phyloP scores from a whole-genome alignment of 2,329 filamentous ascomycete species.

The Ambrosiella xylebori region DNA sequence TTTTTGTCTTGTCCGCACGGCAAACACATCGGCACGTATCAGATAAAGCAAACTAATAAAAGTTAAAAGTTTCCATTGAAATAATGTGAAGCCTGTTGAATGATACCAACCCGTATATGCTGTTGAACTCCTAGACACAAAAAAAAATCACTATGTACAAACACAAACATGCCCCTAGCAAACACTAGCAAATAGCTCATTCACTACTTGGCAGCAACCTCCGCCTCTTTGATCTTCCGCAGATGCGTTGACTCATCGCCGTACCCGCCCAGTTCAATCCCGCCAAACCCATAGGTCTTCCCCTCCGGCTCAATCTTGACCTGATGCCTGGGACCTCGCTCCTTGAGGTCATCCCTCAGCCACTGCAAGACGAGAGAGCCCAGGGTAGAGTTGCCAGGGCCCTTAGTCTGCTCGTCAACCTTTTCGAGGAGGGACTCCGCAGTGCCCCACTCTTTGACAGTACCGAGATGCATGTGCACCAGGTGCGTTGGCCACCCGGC shows the following conservation, averaged over 20 bases:
- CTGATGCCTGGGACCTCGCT: conserved; percentile 58
- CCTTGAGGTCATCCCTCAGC: conserved; percentile 64
- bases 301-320: conserved; percentile 40
- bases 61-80: too few species aligned
- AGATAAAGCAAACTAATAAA: too few species aligned
- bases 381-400: conserved; percentile 58
- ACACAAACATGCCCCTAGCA: too few species aligned
- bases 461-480: conserved; percentile 85
- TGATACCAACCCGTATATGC: too few species aligned
- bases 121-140: too few species aligned
- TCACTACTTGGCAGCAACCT: background rate
- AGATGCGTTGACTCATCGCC: conserved; percentile 31
- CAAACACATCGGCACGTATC: too few species aligned
- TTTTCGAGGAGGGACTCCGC: conserved; percentile 50
- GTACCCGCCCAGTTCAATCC: conserved; percentile 37
- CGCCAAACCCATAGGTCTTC: conserved; percentile 39
- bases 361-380: conserved; percentile 78
- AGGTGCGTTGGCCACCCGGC: conserved; percentile 90
- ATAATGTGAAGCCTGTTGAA: too few species aligned
- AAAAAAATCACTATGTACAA: too few species aligned
- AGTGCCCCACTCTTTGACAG: conserved; percentile 69
- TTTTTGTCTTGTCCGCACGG: too few species aligned
- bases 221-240: background rate
- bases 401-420: conserved; percentile 23
- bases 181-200: too few species aligned